These are phyloP conservation scores for Phytopythium aichiense DNA, from an alignment of 352 stramenopile genomes.

Conservation along the genomic window DNA sequence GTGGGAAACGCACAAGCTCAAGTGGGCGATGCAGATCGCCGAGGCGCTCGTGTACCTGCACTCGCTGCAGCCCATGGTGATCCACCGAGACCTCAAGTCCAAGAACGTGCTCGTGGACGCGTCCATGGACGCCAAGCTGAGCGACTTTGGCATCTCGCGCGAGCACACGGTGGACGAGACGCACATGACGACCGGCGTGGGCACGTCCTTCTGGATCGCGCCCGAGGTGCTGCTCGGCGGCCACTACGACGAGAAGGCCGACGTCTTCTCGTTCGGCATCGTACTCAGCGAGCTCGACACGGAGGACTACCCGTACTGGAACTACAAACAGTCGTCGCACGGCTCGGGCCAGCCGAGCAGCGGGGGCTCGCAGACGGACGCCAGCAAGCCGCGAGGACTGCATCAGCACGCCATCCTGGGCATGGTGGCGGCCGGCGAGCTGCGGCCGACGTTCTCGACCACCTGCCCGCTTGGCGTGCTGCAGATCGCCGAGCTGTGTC, in stretches of 20 bases:
- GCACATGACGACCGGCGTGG: conserved; percentile 61
- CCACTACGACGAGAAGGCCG: conserved; percentile 42
- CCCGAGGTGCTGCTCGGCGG: conserved; percentile 50
- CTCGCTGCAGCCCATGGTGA: conserved; percentile 34
- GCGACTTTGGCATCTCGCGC: conserved; percentile 58
- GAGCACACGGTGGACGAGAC: conserved; percentile 38
- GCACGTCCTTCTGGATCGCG: conserved; percentile 68
- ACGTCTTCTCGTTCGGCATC: conserved; percentile 51
- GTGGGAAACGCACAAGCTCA: conserved; percentile 8
- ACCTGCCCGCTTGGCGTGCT: conserved; percentile 43
- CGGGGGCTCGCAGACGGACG: neutral
- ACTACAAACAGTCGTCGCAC: conserved; percentile 30
- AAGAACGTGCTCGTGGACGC: conserved; percentile 63
- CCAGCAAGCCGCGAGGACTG: conserved; percentile 6
- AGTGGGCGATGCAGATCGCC: conserved; percentile 17
- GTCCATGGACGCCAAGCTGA: conserved; percentile 54
- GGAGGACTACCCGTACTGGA: conserved; percentile 60
- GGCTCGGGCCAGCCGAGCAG: conserved; percentile 11
- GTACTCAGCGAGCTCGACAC: conserved; percentile 56
- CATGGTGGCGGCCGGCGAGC: conserved; percentile 42
- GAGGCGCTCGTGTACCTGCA: conserved; percentile 46
- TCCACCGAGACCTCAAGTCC: conserved; percentile 77
- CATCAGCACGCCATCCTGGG: conserved; percentile 56
- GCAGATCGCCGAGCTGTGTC: conserved; percentile 43
- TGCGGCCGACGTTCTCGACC: conserved; percentile 48